These are phyloP conservation scores for Viridothelium virens DNA, from an alignment of 495 filamentous ascomycete species.

Conservation along the genomic window DNA sequence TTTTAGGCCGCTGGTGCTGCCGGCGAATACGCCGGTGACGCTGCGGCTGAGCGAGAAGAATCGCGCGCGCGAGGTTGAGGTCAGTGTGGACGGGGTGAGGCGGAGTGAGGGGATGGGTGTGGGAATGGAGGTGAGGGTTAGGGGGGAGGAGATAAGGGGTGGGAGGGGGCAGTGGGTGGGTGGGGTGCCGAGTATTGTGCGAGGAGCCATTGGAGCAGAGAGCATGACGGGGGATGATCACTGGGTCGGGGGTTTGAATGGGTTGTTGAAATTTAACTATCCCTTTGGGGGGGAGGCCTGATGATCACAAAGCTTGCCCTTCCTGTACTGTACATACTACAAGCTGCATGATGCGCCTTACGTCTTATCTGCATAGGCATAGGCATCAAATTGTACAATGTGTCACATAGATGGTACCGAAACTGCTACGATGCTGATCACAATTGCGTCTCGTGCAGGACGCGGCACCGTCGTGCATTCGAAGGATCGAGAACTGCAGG, in stretches of 20 bases:
- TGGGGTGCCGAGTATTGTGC: conserved; percentile 64
- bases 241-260: conserved; percentile 95
- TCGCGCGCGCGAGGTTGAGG: conserved; percentile 72
- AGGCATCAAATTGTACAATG: conserved; percentile 1
- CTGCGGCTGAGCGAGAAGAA: conserved; percentile 75
- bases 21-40: conserved; percentile 74
- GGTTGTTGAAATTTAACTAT: conserved; percentile 93
- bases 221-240: conserved; percentile 55
- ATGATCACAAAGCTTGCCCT: background rate
- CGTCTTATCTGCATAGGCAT: background rate
- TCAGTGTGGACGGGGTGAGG: conserved; percentile 80
- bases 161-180: conserved; percentile 52
- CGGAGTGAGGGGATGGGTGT: conserved; percentile 59
- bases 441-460: background rate
- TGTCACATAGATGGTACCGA: background rate
- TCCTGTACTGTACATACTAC: background rate
- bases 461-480: background rate
- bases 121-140: conserved; percentile 82
- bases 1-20: conserved; percentile 85
- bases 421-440: background rate
- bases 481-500: background rate
- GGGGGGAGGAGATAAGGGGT: conserved; percentile 68
- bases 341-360: background rate
- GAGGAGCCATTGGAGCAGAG: conserved; percentile 38
- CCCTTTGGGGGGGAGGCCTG: conserved; percentile 73